phyloP scores from a whole-genome alignment of 441 rosid species.

The Kokia cookei region DNA sequence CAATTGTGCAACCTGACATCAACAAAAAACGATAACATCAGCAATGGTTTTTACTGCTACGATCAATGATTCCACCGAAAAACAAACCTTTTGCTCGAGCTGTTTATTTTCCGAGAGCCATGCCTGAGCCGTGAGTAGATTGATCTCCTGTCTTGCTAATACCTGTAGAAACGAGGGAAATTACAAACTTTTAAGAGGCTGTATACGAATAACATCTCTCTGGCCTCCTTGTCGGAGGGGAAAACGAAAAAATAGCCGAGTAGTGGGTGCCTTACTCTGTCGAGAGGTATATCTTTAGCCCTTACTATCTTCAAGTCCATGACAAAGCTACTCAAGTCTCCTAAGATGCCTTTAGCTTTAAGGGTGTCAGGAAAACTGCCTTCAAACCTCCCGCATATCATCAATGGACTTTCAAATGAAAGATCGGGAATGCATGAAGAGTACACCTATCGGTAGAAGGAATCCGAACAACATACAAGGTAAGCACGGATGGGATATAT shows the following conservation, averaged over 20 bases:
- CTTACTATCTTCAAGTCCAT: constrained; percentile 56
- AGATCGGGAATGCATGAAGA: constrained; percentile 74
- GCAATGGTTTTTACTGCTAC: background rate
- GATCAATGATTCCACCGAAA: background rate
- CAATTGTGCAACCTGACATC: constrained; percentile 52
- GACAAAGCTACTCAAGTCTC: constrained; percentile 51
- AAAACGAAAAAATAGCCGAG: background rate
- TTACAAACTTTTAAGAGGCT: background rate
- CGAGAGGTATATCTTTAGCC: constrained; percentile 64
- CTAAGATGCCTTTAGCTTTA: constrained; percentile 56
- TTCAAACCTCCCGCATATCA: constrained; percentile 60
- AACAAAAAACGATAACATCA: background rate
- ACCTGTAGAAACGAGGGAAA: constrained; percentile 31
- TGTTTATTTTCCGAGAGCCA: constrained; percentile 76
- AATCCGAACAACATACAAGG: constrained; percentile 5
- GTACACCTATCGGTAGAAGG: constrained; percentile 38
- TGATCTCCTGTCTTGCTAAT: constrained; percentile 66
- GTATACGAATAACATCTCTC: no score
- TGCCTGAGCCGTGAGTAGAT: constrained; percentile 75
- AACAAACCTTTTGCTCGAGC: constrained; percentile 67
- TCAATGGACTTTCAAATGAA: constrained; percentile 55
- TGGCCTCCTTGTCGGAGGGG: background rate
- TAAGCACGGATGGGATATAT: no score
- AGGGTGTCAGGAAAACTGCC: constrained; percentile 65
- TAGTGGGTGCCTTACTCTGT: constrained; percentile 43